phyloP scores from a whole-genome alignment of 352 stramenopile species.

The Globisporangium emineosum region DNA sequence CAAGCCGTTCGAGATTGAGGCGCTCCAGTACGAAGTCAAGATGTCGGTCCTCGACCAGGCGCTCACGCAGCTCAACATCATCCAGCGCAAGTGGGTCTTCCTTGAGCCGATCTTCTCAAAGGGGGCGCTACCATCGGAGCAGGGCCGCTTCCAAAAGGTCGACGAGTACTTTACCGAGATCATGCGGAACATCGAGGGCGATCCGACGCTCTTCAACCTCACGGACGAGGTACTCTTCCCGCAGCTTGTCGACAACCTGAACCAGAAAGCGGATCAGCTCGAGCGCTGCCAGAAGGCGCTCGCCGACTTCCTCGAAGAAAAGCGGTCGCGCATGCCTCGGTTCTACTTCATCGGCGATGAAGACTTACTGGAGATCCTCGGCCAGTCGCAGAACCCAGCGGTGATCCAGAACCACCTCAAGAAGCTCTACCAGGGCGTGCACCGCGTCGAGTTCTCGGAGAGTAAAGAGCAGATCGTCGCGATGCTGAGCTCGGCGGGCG shows the following conservation, averaged over 20 bases:
- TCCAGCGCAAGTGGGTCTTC: constrained; percentile 97
- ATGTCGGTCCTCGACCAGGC: constrained; percentile 85
- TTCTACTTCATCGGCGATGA: constrained; percentile 98
- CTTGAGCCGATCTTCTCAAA: constrained; percentile 95
- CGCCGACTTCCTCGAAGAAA: constrained; percentile 93
- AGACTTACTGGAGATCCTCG: constrained; percentile 94
- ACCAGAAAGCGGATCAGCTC: constrained; percentile 90
- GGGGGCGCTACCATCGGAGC: constrained; percentile 90
- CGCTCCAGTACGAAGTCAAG: constrained; percentile 88
- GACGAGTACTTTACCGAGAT: constrained; percentile 94
- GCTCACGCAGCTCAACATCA: constrained; percentile 83
- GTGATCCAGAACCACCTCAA: constrained; percentile 96
- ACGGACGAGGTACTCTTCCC: constrained; percentile 91
- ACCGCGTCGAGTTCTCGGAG: constrained; percentile 89
- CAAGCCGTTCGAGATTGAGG: constrained; percentile 92
- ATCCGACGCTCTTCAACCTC: constrained; percentile 92
- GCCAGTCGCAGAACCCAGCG: constrained; percentile 88
- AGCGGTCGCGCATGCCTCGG: constrained; percentile 90
- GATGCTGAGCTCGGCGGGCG: constrained; percentile 82
- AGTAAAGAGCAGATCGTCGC: constrained; percentile 81
- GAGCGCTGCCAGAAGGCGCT: constrained; percentile 94
- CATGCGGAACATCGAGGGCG: constrained; percentile 84
- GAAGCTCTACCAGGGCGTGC: constrained; percentile 95
- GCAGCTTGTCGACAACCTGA: constrained; percentile 74
- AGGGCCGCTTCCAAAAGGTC: constrained; percentile 88